Evolutionary conservation across 108 stramenopile genomes (phyloP), one percentile per base, ranked within the genome.

Genomic region (Fragilariopsis cylindrus): DNA sequence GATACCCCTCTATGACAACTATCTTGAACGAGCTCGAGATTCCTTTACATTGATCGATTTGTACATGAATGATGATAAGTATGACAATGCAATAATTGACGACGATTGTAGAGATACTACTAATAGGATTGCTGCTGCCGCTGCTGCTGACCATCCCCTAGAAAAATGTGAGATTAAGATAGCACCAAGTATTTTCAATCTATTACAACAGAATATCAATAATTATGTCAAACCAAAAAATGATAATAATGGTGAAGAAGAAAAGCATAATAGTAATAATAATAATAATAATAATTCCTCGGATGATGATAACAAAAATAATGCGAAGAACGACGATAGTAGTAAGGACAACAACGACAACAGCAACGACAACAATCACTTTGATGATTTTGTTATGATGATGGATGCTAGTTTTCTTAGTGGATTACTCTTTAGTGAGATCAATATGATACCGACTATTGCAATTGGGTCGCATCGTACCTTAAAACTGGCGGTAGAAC

Each of bases 391-490:
- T 69, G 76, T 76, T 9, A 12, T 76, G 7, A 64, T 76, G 13
- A 70, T 57, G 41, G 69, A 76, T 64, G 47, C 65, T 43, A 63
- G 68, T 30, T 56, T 75, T 46, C 40, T 76, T 1, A 70, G 76
- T 6, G 60, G 54, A 7, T 68, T 76, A 69, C 57, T 57, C 39
- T 48, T 49, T 21, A 55, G 62, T 64, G 76, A 76, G 60, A 41
- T 60, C 15, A 50, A 58, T 42, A 57, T 47, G 48, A 53, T 76
- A 45, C 76, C 76, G 5, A 64, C 60, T n/a, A 53, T 75, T 42
- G 66, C 56, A 9, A 39, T 75, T 5, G 74, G 63, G 4, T 46
- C 63, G 19, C 48, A 18, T 15, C 19, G 50, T 7, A 66, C 53
- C 5, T 40, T 68, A 39, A 21, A 12, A 21, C 40, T 75, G 65